These are phyloP conservation scores for Aspergillus melleus DNA, from an alignment of 2,329 filamentous ascomycete genomes.

Conservation along the genomic window DNA sequence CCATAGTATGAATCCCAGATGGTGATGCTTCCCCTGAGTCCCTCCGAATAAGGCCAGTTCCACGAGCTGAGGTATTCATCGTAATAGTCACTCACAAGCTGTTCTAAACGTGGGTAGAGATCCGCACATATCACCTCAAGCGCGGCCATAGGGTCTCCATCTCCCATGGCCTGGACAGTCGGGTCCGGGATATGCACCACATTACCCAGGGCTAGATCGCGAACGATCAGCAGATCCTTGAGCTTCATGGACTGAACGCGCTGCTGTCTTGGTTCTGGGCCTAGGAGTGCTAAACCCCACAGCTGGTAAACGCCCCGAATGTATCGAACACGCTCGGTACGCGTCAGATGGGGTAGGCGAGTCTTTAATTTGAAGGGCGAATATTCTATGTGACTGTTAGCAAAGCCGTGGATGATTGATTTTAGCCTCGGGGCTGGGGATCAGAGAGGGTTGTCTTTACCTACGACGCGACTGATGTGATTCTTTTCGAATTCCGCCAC, in stretches of 20 bases:
- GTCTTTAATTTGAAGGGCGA: not conserved
- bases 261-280: not conserved
- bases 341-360: not conserved
- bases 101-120: not conserved
- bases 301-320: not conserved
- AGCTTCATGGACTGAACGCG: not conserved
- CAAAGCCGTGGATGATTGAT: not conserved
- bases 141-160: not conserved
- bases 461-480: not conserved
- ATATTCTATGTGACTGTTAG: not conserved
- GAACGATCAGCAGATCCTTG: not conserved
- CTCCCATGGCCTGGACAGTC: not conserved
- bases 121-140: not conserved
- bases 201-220: not conserved
- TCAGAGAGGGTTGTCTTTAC: not conserved
- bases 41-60: not conserved
- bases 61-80: not conserved
- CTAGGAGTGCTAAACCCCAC: not conserved
- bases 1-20: not conserved
- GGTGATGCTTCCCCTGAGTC: not conserved
- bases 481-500: not conserved
- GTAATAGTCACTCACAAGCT: not conserved
- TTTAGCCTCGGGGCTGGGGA: too few species aligned
- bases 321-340: not conserved
- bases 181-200: not conserved